Base-by-base conservation (phyloP, 1,284 basidiomycete species). In the Sanghuangporus weigelae region DNA sequence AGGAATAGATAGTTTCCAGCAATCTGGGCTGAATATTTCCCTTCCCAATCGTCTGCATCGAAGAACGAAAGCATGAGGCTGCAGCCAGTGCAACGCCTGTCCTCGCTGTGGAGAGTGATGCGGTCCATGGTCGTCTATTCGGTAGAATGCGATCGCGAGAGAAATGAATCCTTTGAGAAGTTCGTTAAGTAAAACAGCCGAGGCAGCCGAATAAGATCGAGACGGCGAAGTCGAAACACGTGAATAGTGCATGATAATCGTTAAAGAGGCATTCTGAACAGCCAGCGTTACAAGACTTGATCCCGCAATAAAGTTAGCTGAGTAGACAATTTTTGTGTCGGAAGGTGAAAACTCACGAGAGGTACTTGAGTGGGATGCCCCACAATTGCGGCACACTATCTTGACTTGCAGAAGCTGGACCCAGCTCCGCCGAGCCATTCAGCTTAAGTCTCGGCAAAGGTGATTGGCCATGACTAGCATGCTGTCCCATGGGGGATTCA, bases 221-320 rank as follows among this genome's bases (percentile, higher is more conserved):
- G 86, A 79, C 0, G 88, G 78, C 2, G 92, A 85, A 0, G 85
- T 91, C 1, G 91, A 90, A 64, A 96, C 91, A 61, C 95, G 88
- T 35, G 95, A 96, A 76, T 96, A 94, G 79, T 96, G 93, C 92
- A 98, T 95, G 68, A 98, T 91, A 71, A 98, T 94, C 62, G 94
- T 93, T 62, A 98, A 79, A n/a, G 92, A 86, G 44, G 93, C 93
- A 77, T 98, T 99, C 79, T 99, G 96, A 6, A 98, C 86, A 2
- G 96, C 95, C 63, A 99, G 84, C 6, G 95, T 96, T 69, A 97
- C 84, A 65, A 98, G 84, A 7, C 93, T 96, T 69, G 61, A 54
- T n/a, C 16, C 21, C 8, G 54, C 23, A 40, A 36, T 53, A 53
- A 39, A n/a, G 58, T 42, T 49, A n/a, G 44, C 31, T 53, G 36